Conservation (phyloP, 768 basidiomycete species). For the Gymnopilus dilepis region DNA sequence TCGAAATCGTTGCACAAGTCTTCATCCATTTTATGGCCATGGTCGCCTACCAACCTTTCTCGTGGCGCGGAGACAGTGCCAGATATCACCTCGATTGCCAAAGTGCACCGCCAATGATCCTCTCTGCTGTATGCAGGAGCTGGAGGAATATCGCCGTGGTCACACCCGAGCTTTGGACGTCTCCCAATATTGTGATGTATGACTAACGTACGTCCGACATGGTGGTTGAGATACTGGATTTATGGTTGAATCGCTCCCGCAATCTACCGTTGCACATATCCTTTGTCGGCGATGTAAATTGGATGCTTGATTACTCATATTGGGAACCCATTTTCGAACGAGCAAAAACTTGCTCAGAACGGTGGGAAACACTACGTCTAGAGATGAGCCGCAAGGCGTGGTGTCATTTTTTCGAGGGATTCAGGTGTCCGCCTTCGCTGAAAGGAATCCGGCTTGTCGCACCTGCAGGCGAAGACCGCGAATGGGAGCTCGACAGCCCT, state of each 20-base stretch:
- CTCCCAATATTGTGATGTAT: background rate
- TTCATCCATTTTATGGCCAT: background rate
- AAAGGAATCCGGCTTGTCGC: background rate
- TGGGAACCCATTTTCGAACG: too few species aligned
- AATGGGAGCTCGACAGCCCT: too few species aligned
- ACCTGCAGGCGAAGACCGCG: background rate
- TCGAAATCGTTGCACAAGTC: background rate
- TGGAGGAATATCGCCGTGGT: background rate
- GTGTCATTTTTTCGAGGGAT: background rate
- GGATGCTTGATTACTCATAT: background rate
- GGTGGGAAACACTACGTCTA: background rate
- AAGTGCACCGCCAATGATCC: background rate
- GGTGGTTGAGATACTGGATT: background rate
- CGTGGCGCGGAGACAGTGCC: too few species aligned
- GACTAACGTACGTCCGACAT: background rate
- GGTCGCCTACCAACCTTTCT: background rate
- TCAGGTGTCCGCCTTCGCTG: background rate
- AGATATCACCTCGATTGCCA: background rate
- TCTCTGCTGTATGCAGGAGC: background rate
- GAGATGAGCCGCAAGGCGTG: background rate
- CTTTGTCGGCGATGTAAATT: too few species aligned
- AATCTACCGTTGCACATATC: background rate
- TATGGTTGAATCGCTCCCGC: background rate
- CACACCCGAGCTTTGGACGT: background rate
- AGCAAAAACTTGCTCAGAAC: background rate